A percentile compares a stretch with the other conserved stretches of the same genome.
Evolutionary conservation across 768 basidiomycete genomes (phyloP).

Genomic region (Collybia mongolica): DNA sequence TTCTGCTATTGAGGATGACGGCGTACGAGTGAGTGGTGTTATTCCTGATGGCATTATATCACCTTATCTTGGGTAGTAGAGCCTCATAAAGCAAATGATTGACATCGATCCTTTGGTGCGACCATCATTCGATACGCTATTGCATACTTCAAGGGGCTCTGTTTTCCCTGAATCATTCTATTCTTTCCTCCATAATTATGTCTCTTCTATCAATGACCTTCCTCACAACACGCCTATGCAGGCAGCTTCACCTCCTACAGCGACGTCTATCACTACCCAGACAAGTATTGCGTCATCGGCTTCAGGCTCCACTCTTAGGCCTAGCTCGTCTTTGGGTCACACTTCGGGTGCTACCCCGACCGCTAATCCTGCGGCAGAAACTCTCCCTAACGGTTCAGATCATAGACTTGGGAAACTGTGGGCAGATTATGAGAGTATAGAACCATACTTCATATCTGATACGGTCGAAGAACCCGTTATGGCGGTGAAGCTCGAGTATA

Average conservation of each 20-base stretch:
- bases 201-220: slow-evolving; percentile 75
- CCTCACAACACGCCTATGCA: slow-evolving; percentile 45
- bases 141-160: slow-evolving; percentile 71
- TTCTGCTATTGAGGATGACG: slow-evolving; percentile 73
- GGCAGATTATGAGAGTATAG: slow-evolving; percentile 83
- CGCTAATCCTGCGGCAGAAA: slow-evolving; percentile 30
- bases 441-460: slow-evolving; percentile 63
- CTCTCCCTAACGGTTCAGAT: slow-evolving; percentile 81
- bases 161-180: slow-evolving; percentile 95
- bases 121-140: slow-evolving; percentile 77
- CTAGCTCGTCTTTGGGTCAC: slow-evolving; percentile 28
- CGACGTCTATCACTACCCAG: slow-evolving; percentile 23
- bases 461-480: slow-evolving; percentile 42
- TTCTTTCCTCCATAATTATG: slow-evolving; percentile 90
- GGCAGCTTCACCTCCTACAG: slow-evolving; percentile 29
- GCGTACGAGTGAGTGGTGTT: slow-evolving; percentile 65
- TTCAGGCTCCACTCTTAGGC: slow-evolving; percentile 28
- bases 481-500: slow-evolving; percentile 58
- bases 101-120: slow-evolving; percentile 72
- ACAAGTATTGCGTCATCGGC: slow-evolving; percentile 30
- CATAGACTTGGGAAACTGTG: slow-evolving; percentile 80
- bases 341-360: slow-evolving; percentile 13
- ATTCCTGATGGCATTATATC: slow-evolving; percentile 2
- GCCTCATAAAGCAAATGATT: slow-evolving; percentile 89
- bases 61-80: slow-evolving; percentile 46